phyloP scores from a whole-genome alignment of 1,284 basidiomycete genomes.

The Clitocybe nebularis region DNA sequence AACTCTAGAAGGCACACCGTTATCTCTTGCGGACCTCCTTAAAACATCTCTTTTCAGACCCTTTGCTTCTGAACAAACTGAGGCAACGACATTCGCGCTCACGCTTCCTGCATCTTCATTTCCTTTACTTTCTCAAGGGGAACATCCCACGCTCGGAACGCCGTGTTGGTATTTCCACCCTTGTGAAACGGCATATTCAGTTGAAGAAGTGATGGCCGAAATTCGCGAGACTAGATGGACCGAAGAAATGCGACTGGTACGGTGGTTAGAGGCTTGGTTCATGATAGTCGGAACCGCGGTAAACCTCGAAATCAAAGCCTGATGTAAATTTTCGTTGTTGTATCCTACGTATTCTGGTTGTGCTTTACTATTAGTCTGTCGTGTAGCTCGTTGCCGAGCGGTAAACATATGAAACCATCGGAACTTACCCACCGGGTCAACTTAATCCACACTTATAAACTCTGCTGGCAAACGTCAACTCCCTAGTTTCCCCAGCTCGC shows the following conservation, averaged over 20 bases:
- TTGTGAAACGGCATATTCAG: conserved; percentile 64
- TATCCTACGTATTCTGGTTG: too few species aligned
- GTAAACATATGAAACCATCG: conserved; percentile 27
- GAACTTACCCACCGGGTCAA: conserved; percentile 23
- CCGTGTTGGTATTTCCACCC: conserved; percentile 84
- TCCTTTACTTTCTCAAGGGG: conserved; percentile 77
- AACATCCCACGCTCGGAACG: conserved; percentile 70
- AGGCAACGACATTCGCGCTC: conserved; percentile 50
- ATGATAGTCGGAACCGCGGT: conserved; percentile 64
- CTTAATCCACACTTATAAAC: conserved; percentile 17
- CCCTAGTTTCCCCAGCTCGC: conserved; percentile 6
- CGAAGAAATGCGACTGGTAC: conserved; percentile 29
- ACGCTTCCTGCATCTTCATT: conserved; percentile 49
- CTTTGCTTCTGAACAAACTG: conserved; percentile 38
- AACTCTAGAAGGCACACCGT: too few species aligned
- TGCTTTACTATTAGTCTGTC: too few species aligned
- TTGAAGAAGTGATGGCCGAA: conserved; percentile 64
- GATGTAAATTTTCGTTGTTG: too few species aligned
- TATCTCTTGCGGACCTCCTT: conserved; percentile 53
- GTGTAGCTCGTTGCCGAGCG: conserved; percentile 7
- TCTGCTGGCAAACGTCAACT: conserved; percentile 3
- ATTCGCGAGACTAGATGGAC: conserved; percentile 24
- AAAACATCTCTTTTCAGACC: conserved; percentile 55
- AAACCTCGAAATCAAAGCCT: too few species aligned
- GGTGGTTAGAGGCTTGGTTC: conserved; percentile 73